Evolutionary conservation across 306 rosid species (phyloP), one percentile per base, ranked within the genome.

Genomic region (Fagus crenata): DNA sequence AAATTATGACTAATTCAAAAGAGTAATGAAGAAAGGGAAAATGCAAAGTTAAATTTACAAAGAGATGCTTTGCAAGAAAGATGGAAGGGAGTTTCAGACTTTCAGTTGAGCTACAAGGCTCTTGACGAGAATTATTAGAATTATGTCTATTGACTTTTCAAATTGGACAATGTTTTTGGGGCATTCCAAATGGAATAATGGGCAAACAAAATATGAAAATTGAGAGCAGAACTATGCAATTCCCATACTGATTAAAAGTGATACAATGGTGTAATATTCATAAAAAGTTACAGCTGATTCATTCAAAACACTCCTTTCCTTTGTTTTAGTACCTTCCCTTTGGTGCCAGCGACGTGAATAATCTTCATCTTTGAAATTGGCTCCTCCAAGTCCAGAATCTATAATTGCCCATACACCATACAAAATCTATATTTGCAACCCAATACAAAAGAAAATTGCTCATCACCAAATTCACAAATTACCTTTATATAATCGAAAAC

Each of bases 311-410:
- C 28, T 22, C 28, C 28, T 22, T 22, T 22, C 28, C 28, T 22
- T 22, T 22, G 28, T 22, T 22, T 22, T 2, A 49, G 63, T 88
- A 95, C 98, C 98, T 95, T 95, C 69, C 98, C 97, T 85, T 95
- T 95, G 78, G 97, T 95, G 33, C 98, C 98, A 82, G 98, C 97
- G 37, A 92, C 97, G 78, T 95, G 98, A 73, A 95, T 90, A 72
- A 95, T 71, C 93, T 95, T 95, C 97, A 95, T 81, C 74, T 84
- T 67, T 1, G 90, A 86, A 82, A 92, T 88, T 2, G 91, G 74
- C 86, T 92, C 97, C 78, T 94, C 97, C 79, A 94, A 88, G 69
- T 94, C 98, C 53, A 94, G 90, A 53, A 92, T 92, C 98, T 95
- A 69, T 7, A 32, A 46, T 32, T 70, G 28, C 28, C 28, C 28